These are phyloP conservation scores for Sphaerulina vaccinii DNA, from an alignment of 2,329 filamentous ascomycete species.

Conservation along the genomic window DNA sequence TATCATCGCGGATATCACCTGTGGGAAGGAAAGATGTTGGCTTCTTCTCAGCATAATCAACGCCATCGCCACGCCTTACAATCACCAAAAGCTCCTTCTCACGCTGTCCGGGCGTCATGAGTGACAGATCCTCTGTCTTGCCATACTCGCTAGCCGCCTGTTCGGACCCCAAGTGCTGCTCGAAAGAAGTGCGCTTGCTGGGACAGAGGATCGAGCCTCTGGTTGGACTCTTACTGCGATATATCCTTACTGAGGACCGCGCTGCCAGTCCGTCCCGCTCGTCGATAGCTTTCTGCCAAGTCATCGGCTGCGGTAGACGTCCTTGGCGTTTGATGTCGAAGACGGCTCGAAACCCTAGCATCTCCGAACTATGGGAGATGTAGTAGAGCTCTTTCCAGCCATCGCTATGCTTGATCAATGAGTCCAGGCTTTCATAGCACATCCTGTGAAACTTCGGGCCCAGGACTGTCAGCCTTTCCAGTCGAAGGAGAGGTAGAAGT, in stretches of 20 bases:
- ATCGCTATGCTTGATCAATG: slow-evolving; percentile 7
- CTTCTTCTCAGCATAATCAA: slow-evolving; percentile 14
- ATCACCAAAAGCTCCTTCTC: slow-evolving; percentile 19
- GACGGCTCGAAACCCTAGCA: slow-evolving; percentile 9
- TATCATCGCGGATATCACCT: slow-evolving; percentile 11
- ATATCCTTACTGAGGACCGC: slow-evolving; percentile 11
- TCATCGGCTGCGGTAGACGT: slow-evolving; percentile 7
- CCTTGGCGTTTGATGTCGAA: background rate
- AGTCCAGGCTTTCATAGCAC: slow-evolving; percentile 11
- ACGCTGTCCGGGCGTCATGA: slow-evolving; percentile 14
- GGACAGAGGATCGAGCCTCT: slow-evolving; percentile 8
- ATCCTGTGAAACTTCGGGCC: background rate
- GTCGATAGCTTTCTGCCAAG: slow-evolving; percentile 12
- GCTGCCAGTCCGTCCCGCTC: slow-evolving; percentile 10
- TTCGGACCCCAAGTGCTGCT: slow-evolving; percentile 5
- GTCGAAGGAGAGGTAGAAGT: slow-evolving; percentile 12
- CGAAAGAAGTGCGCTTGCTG: slow-evolving; percentile 2
- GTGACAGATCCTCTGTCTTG: background rate
- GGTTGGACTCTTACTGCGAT: slow-evolving; percentile 9
- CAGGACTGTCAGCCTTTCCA: slow-evolving; percentile 12
- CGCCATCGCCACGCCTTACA: slow-evolving; percentile 15
- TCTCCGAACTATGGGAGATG: slow-evolving; percentile 8
- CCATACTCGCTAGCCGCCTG: slow-evolving; percentile 4
- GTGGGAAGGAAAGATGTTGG: background rate
- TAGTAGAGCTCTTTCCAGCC: slow-evolving; percentile 15